A percentile compares a stretch with the other conserved stretches of the same genome.
These are phyloP conservation scores for Madurella mycetomatis DNA, from an alignment of 2,329 filamentous ascomycete genomes.

Conservation along the genomic window DNA sequence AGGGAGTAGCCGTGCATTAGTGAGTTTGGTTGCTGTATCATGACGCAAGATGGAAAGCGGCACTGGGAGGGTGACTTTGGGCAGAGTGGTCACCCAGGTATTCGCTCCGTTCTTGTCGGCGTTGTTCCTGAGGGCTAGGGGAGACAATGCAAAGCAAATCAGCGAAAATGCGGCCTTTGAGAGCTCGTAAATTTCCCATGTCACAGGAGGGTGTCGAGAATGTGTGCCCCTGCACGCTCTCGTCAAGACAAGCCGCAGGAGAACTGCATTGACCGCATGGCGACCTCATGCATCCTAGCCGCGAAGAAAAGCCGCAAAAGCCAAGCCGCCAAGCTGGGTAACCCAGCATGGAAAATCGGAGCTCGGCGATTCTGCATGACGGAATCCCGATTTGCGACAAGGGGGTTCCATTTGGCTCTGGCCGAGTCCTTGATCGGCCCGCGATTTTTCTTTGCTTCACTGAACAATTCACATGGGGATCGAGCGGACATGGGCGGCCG, in stretches of 20 bases:
- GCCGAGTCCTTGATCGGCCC: slow-evolving; percentile 14
- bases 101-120: too few species aligned
- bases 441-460: slow-evolving; percentile 16
- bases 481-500: slow-evolving; percentile 12
- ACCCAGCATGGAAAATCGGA: slow-evolving; percentile 1
- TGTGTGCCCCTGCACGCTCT: background rate
- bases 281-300: background rate
- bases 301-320: slow-evolving; percentile 11
- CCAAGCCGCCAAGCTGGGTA: slow-evolving; percentile 7
- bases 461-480: slow-evolving; percentile 5
- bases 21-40: background rate
- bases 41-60: background rate
- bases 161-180: background rate
- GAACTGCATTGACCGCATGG: background rate
- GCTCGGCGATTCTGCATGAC: slow-evolving; percentile 21
- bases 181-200: background rate
- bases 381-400: slow-evolving; percentile 20
- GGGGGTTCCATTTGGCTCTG: slow-evolving; percentile 9
- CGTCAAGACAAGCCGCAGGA: background rate
- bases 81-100: background rate
- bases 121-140: background rate
- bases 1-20: background rate
- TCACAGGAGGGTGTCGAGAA: background rate
- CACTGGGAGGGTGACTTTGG: background rate
- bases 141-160: background rate